Percentiles rank a stretch among this genome's conserved stretches.
Conservation (phyloP, 2,329 filamentous ascomycete genomes). For the Pseudocercospora macadamiae region DNA sequence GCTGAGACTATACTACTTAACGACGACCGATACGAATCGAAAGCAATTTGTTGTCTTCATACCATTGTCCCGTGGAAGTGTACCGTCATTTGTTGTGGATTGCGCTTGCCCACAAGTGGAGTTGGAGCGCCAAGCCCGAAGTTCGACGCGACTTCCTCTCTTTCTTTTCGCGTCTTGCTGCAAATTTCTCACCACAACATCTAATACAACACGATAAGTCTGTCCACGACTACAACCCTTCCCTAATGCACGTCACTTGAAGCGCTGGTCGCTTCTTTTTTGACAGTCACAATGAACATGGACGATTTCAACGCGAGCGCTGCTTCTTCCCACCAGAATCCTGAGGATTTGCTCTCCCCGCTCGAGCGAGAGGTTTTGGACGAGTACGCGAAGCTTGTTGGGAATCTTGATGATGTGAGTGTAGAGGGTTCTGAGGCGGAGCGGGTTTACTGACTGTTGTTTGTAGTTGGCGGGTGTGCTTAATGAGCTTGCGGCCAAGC, state of each 20-base stretch:
- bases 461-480: slow-evolving; percentile 59
- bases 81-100: no score
- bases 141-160: slow-evolving; percentile 16
- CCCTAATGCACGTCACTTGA: background rate
- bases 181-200: background rate
- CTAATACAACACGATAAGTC: slow-evolving; percentile 2
- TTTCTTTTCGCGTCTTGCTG: background rate
- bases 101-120: background rate
- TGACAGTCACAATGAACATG: slow-evolving; percentile 8
- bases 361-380: slow-evolving; percentile 93
- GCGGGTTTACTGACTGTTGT: slow-evolving; percentile 8
- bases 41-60: no score
- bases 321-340: slow-evolving; percentile 14
- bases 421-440: slow-evolving; percentile 22
- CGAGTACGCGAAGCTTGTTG: slow-evolving; percentile 83
- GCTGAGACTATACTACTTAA: background rate
- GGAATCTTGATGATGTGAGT: slow-evolving; percentile 85
- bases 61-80: no score
- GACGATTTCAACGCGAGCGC: slow-evolving; percentile 17
- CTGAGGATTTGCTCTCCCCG: slow-evolving; percentile 58
- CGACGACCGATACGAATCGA: background rate
- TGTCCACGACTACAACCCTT: background rate
- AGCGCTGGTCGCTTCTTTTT: background rate
- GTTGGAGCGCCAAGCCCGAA: slow-evolving; percentile 15
- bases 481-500: slow-evolving; percentile 66